Conservation (phyloP, 495 filamentous ascomycete genomes). For the Apiosordaria backusii region DNA sequence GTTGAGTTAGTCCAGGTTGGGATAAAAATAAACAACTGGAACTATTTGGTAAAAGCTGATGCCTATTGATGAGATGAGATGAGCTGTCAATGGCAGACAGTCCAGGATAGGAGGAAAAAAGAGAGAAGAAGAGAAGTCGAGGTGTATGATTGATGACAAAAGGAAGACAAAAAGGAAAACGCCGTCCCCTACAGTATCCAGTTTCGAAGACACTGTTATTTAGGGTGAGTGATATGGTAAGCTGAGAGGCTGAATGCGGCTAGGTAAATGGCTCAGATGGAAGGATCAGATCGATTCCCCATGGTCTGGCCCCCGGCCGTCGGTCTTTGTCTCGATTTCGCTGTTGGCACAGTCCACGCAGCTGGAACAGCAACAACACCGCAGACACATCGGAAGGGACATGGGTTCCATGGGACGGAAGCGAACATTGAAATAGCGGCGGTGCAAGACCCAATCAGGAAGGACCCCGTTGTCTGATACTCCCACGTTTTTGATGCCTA, state of each 20-base stretch:
- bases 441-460: constrained; percentile 10
- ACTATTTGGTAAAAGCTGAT: neutral
- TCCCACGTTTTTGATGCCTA: constrained; percentile 4
- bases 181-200: neutral
- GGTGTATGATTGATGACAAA: neutral
- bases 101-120: neutral
- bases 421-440: constrained; percentile 6
- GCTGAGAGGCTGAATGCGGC: constrained; percentile 13
- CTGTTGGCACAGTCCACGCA: neutral
- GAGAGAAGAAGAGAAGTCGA: neutral
- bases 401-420: neutral
- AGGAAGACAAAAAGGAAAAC: neutral
- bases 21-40: constrained; percentile 6
- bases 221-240: constrained; percentile 8
- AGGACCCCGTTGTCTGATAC: constrained; percentile 5
- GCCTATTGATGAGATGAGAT: neutral
- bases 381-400: neutral
- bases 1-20: neutral
- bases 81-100: neutral
- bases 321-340: neutral
- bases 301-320: neutral
- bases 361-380: neutral
- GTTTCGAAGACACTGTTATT: constrained; percentile 6
- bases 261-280: constrained; percentile 1
- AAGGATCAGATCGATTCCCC: neutral